Evolutionary conservation across 768 basidiomycete species (phyloP), one percentile per base, ranked within the genome.

Genomic region (Suillus paluster): DNA sequence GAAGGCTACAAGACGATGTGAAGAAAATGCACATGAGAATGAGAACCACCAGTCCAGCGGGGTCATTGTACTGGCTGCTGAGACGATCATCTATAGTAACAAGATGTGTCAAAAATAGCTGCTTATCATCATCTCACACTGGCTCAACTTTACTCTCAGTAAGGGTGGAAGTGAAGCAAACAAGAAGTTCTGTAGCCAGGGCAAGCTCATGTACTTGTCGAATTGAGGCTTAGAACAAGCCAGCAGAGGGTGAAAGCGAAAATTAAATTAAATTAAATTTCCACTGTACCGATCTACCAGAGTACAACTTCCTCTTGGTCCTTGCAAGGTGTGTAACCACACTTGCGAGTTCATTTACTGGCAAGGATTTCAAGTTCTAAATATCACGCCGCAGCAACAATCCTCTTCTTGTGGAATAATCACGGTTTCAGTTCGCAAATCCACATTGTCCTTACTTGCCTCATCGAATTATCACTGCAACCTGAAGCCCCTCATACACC

Each of bases 121-220:
- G n/a, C n/a, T 42, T 19, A 42, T 9, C 10, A 42, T 4, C 42
- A 25, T 11, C 19, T 33, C 49, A 5, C 9, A 69, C 45, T 39
- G 30, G 58, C 67, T 69, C 1, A 41, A 58, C 25, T 11, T 3
- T 50, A 27, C 30, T 30, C 19, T 3, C 1, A 11, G 17, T 33
- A 27, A 4, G 9, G 5, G 59, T 73, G 72, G n/a, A 63, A 75
- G 25, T 74, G 61, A 30, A 71, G 48, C 6, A 76, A 50, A 38
- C 74, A 64, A 1, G 73, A 74, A 2, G 69, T 73, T 12, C 73
- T 69, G 53, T 75, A 74, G 42, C 67, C 52, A n/a, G 0, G 73
- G 74, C 0, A 74, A 61, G 0, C 64, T 46, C 0, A 48, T 44
- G 0, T 55, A 25, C 39, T 55, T 2, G 44, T 73, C 70, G 71